These are phyloP conservation scores for Trichophyton schoenleinii DNA, from an alignment of 2,329 filamentous ascomycete genomes.

Conservation along the genomic window DNA sequence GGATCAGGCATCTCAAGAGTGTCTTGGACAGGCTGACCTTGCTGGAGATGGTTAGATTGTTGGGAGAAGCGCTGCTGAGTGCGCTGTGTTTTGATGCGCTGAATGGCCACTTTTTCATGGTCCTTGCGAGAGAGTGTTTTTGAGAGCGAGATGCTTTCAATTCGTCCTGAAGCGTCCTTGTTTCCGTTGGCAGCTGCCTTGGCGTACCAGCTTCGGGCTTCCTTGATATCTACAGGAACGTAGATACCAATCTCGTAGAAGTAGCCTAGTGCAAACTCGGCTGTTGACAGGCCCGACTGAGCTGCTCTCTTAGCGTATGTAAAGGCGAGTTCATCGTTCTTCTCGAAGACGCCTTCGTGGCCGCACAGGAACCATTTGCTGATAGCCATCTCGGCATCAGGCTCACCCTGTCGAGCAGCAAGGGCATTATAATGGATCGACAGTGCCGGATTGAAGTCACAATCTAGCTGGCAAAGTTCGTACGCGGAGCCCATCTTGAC, in stretches of 20 bases:
- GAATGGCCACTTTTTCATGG: constrained; percentile 83
- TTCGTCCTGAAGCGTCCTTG: constrained; percentile 66
- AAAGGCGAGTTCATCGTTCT: constrained; percentile 90
- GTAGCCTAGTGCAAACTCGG: constrained; percentile 93
- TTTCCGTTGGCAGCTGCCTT: constrained; percentile 84
- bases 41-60: constrained; percentile 16
- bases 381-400: constrained; percentile 88
- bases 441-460: constrained; percentile 84
- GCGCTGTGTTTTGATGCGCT: constrained; percentile 70
- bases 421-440: constrained; percentile 94
- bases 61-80: constrained; percentile 29
- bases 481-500: constrained; percentile 95
- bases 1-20: constrained; percentile 39
- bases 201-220: constrained; percentile 81
- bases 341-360: constrained; percentile 79
- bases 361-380: constrained; percentile 98
- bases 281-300: constrained; percentile 66
- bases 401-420: constrained; percentile 79
- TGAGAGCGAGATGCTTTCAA: constrained; percentile 72
- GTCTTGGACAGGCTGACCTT: constrained; percentile 31
- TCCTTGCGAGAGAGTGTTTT: constrained; percentile 79
- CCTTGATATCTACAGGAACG: constrained; percentile 66
- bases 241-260: constrained; percentile 95
- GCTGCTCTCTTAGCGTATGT: constrained; percentile 83
- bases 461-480: constrained; percentile 84